Percentiles rank a stretch among this genome's conserved stretches.
Evolutionary conservation across 352 stramenopile species (phyloP).

Genomic region (Phytophthora chlamydospora): DNA sequence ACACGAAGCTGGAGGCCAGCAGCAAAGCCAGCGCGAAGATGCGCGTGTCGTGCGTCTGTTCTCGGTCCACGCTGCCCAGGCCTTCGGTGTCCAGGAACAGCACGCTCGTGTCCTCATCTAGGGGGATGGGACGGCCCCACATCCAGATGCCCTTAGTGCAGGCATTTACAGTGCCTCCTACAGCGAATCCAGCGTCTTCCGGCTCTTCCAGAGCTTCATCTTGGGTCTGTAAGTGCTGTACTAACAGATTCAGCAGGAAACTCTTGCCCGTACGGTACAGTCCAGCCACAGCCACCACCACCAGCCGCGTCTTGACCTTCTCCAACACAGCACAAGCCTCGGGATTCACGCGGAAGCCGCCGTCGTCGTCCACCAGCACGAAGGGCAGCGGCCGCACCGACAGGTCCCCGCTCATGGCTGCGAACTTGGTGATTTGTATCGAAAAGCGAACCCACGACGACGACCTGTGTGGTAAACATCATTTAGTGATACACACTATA

Average conservation of each 20-base stretch:
- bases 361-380: conserved; percentile 80
- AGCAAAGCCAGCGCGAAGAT: conserved; percentile 91
- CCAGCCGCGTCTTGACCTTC: conserved; percentile 76
- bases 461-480: not conserved
- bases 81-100: conserved; percentile 92
- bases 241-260: conserved; percentile 89
- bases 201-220: conserved; percentile 5
- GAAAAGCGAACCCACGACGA: conserved; percentile 25
- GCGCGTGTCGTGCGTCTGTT: conserved; percentile 90
- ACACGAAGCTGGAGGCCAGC: conserved; percentile 88
- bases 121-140: conserved; percentile 80
- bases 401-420: conserved; percentile 39
- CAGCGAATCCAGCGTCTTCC: conserved; percentile 62
- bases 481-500: no score
- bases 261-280: conserved; percentile 92
- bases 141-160: conserved; percentile 94
- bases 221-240: conserved; percentile 53
- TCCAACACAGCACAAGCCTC: conserved; percentile 75
- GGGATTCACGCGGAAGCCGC: conserved; percentile 78
- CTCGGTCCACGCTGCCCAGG: conserved; percentile 79
- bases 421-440: conserved; percentile 10
- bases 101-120: conserved; percentile 73
- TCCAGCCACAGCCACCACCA: conserved; percentile 86
- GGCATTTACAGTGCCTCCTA: conserved; percentile 87
- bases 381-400: conserved; percentile 74